phyloP scores from a whole-genome alignment of 371 early-diverging fungal genomes.

The Globomyces sp. region DNA sequence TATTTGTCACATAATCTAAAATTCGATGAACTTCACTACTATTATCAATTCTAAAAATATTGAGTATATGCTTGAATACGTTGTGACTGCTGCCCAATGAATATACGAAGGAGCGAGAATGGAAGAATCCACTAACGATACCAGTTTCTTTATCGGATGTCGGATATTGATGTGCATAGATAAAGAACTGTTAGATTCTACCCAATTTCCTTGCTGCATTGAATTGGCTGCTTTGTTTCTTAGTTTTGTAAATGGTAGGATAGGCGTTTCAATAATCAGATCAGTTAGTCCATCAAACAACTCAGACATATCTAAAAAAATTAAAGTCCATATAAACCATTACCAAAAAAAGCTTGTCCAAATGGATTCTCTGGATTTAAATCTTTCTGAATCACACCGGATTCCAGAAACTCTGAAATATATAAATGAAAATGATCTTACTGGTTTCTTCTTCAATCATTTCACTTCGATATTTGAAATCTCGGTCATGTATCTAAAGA shows the following conservation, averaged over 20 bases:
- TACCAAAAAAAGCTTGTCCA: slow-evolving; percentile 5
- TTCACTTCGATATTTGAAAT: background rate
- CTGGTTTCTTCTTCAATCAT: too few species aligned
- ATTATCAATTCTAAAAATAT: too few species aligned
- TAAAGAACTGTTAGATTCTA: background rate
- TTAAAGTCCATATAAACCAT: background rate
- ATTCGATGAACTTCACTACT: too few species aligned
- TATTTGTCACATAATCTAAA: too few species aligned
- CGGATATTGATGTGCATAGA: too few species aligned
- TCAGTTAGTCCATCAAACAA: background rate
- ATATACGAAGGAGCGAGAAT: too few species aligned
- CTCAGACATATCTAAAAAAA: background rate
- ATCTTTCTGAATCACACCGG: slow-evolving; percentile 9
- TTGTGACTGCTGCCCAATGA: too few species aligned
- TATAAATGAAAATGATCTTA: background rate
- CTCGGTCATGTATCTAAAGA: slow-evolving; percentile 14
- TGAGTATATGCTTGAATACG: too few species aligned
- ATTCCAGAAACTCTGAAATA: slow-evolving; percentile 15
- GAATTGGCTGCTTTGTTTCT: background rate
- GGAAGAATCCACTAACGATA: too few species aligned
- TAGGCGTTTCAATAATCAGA: background rate
- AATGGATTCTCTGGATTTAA: slow-evolving; percentile 4
- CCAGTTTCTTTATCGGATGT: too few species aligned
- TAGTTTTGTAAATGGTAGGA: slow-evolving; percentile 5
- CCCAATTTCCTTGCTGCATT: slow-evolving; percentile 7